A percentile compares a stretch with the other conserved stretches of the same genome.
These are phyloP conservation scores for Hirschioporus abietinus DNA, from an alignment of 768 basidiomycete species.

Conservation along the genomic window DNA sequence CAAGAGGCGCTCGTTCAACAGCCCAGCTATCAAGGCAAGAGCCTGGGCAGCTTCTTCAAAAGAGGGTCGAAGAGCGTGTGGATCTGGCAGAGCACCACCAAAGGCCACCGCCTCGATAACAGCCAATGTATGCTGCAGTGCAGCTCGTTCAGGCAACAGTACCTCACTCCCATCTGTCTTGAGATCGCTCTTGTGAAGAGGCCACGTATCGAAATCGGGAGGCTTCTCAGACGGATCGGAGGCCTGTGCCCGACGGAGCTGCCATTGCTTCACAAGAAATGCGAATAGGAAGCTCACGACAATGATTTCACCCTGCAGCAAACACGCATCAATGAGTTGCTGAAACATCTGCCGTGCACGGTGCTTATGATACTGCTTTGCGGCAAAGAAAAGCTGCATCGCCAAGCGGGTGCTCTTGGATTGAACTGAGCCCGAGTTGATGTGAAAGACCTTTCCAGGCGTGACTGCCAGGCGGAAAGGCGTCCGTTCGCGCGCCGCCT, in stretches of 20 bases:
- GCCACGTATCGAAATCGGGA: neutral
- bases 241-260: constrained; percentile 28
- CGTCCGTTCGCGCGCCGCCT: neutral
- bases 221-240: neutral
- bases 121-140: neutral
- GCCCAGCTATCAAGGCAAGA: constrained; percentile 13
- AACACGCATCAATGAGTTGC: constrained; percentile 53
- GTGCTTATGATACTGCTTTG: constrained; percentile 48
- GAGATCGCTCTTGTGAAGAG: neutral
- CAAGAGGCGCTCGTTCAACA: constrained; percentile 10
- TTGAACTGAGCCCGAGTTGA: constrained; percentile 20
- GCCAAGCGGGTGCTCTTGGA: constrained; percentile 44
- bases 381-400: constrained; percentile 44
- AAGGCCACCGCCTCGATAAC: neutral
- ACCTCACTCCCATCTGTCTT: neutral
- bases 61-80: neutral
- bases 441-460: constrained; percentile 27
- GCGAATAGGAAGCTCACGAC: constrained; percentile 70
- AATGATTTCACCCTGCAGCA: constrained; percentile 76
- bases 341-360: constrained; percentile 59
- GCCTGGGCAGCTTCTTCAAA: constrained; percentile 15
- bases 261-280: constrained; percentile 58
- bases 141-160: neutral
- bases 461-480: constrained; percentile 11
- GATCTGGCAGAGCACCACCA: neutral